Evolutionary conservation across 768 basidiomycete species (phyloP).

Genomic region (Tylopilus subfusipes): DNA sequence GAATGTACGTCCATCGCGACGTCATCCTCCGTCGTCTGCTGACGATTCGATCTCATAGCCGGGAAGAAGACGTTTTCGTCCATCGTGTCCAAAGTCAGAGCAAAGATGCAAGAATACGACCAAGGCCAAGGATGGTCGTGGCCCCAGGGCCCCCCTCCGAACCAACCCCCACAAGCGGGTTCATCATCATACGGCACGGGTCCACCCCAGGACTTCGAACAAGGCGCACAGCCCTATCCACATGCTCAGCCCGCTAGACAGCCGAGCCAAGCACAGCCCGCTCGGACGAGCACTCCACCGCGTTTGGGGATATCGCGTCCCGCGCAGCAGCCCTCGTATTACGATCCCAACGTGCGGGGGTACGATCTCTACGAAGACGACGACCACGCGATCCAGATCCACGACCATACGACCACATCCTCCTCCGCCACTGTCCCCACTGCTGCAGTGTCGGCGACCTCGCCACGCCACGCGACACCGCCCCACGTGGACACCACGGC

Average conservation of each 20-base stretch:
- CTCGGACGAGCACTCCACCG: conserved; percentile 13
- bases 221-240: conserved; percentile 2
- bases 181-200: not conserved
- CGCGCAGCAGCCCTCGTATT: conserved; percentile 30
- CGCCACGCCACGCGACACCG: not conserved
- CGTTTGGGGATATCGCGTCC: conserved; percentile 7
- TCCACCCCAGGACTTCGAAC: not conserved
- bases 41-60: conserved; percentile 34
- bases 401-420: not conserved
- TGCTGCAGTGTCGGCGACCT: not conserved
- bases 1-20: conserved; percentile 53
- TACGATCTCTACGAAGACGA: conserved; percentile 28
- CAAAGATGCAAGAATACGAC: conserved; percentile 81
- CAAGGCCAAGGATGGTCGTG: conserved; percentile 34
- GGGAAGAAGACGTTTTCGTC: conserved; percentile 77
- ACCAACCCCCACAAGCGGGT: not conserved
- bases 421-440: not conserved
- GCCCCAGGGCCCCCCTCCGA: conserved; percentile 5
- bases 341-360: conserved; percentile 34
- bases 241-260: not conserved
- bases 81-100: conserved; percentile 72
- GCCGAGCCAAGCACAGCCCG: conserved; percentile 3
- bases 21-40: not conserved
- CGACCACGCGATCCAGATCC: conserved; percentile 16
- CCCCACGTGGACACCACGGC: not conserved